Evolutionary conservation across 75 land plant genomes (phyloP).

Genomic region (Larix kaempferi): DNA sequence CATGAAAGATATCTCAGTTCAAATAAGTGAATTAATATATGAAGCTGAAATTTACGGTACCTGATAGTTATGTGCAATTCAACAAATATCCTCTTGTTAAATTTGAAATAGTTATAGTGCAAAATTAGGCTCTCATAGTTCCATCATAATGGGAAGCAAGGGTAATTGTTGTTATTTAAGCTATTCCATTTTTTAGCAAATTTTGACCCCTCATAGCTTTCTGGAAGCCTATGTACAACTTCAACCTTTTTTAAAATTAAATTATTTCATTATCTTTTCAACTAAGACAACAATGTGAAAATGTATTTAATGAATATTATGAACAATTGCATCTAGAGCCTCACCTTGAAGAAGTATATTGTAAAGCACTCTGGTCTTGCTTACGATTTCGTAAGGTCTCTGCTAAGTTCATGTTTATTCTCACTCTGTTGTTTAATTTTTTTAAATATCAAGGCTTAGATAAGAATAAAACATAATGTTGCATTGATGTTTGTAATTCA

Average conservation of each 20-base stretch:
- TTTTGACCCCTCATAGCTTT: too few species aligned
- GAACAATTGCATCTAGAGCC: conserved; percentile 81
- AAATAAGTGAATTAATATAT: not conserved
- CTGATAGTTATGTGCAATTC: not conserved
- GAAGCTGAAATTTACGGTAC: too few species aligned
- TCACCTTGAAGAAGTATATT: conserved; percentile 81
- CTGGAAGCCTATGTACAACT: not conserved
- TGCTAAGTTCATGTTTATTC: not conserved
- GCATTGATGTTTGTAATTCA: too few species aligned
- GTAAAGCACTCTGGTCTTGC: conserved; percentile 84
- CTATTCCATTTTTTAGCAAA: too few species aligned
- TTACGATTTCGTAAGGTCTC: conserved; percentile 98
- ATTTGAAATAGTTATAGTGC: too few species aligned
- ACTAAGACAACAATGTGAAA: not conserved
- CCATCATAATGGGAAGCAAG: too few species aligned
- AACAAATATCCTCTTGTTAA: not conserved
- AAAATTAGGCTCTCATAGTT: too few species aligned
- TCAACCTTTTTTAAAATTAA: not conserved
- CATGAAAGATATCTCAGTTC: not conserved
- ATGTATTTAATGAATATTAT: conserved; percentile 46
- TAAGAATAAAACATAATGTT: not conserved
- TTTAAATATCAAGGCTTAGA: not conserved
- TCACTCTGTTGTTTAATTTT: too few species aligned
- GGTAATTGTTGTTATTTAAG: too few species aligned
- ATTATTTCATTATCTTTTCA: not conserved